Conservation (phyloP, 73 alveolate species). For the Tetrahymena thermophila region DNA sequence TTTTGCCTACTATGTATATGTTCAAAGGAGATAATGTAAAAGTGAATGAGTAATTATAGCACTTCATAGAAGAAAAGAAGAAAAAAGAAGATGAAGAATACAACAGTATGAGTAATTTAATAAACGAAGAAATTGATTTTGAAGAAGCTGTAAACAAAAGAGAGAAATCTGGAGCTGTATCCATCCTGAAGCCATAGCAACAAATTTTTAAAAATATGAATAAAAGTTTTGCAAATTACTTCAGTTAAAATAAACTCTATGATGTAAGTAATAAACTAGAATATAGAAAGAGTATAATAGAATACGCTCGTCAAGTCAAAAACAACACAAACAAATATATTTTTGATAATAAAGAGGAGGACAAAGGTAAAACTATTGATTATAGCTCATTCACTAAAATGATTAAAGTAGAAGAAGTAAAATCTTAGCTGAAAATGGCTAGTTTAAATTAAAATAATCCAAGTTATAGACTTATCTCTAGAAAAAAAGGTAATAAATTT, state of each 20-base stretch:
- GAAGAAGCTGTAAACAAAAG: not conserved
- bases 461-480: not conserved
- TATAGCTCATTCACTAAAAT: not conserved
- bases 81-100: not conserved
- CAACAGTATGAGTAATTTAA: not conserved
- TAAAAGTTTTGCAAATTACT: not conserved
- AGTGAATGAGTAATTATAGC: not conserved
- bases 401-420: not conserved
- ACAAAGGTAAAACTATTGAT: not conserved
- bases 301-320: not conserved
- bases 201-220: not conserved
- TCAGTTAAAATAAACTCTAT: not conserved
- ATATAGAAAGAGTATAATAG: not conserved
- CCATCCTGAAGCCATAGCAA: not conserved
- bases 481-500: not conserved
- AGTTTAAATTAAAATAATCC: not conserved
- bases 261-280: not conserved
- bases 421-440: not conserved
- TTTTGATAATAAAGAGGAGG: not conserved
- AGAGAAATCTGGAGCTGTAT: not conserved
- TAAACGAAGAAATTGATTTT: not conserved
- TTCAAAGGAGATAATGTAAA: not conserved
- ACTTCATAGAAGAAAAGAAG: not conserved
- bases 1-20: not conserved
- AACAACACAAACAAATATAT: not conserved